Conservation (phyloP, 2,329 filamentous ascomycete species). For the Davidsoniella virescens region DNA sequence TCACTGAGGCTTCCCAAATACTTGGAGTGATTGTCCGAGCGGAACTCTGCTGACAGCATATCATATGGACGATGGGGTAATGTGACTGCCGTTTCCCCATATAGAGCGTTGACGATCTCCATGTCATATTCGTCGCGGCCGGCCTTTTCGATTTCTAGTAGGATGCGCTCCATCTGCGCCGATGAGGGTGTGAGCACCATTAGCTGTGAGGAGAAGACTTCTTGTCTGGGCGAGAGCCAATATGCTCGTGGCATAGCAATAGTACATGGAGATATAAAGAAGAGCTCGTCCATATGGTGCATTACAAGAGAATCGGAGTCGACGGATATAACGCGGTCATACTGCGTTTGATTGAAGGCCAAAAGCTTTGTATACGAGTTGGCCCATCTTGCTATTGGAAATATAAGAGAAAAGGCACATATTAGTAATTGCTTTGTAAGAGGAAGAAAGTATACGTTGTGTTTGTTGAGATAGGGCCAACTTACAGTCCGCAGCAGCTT, state of each 20-base stretch:
- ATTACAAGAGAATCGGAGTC: slow-evolving; percentile 47
- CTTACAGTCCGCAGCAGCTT: slow-evolving; percentile 21
- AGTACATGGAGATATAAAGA: slow-evolving; percentile 41
- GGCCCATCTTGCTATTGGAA: slow-evolving; percentile 32
- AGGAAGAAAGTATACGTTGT: not conserved
- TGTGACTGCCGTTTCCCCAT: slow-evolving; percentile 39
- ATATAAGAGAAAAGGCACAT: not conserved
- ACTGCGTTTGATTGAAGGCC: slow-evolving; percentile 49
- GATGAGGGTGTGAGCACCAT: slow-evolving; percentile 45
- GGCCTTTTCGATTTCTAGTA: slow-evolving; percentile 16
- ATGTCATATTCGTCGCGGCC: slow-evolving; percentile 39
- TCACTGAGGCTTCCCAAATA: slow-evolving; percentile 26
- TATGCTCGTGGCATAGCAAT: slow-evolving; percentile 57
- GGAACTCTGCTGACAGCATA: slow-evolving; percentile 45
- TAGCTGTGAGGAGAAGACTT: slow-evolving; percentile 43
- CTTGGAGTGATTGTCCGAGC: slow-evolving; percentile 29
- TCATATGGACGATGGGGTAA: slow-evolving; percentile 48
- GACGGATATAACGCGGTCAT: slow-evolving; percentile 30
- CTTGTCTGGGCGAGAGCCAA: slow-evolving; percentile 39
- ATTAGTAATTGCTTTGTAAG: not conserved
- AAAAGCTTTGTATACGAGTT: slow-evolving; percentile 51
- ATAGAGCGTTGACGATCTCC: slow-evolving; percentile 50
- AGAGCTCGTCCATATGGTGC: slow-evolving; percentile 49
- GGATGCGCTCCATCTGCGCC: slow-evolving; percentile 28
- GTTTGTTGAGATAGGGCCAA: not conserved